Evolutionary conservation across 345 rosid genomes (phyloP), one percentile per base, ranked within the genome.

Genomic region (Corchorus olitorius): DNA sequence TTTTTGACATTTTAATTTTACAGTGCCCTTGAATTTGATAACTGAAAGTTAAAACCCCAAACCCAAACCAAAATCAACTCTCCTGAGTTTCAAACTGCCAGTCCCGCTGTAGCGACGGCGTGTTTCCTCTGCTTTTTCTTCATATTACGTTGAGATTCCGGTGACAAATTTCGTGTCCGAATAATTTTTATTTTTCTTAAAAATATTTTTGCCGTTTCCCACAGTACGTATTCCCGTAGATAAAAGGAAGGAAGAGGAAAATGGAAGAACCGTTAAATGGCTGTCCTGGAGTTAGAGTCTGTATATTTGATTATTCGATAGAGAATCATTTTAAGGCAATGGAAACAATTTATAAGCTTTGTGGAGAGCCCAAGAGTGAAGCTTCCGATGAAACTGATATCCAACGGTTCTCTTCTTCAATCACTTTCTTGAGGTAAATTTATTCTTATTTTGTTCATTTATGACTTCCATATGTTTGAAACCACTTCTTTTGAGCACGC

Each of bases 401-500:
- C 5, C 81, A 75, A 66, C 83, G 88, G 2, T 65, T 81, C n/a
- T 86, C 91, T 14, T 84, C 99, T 52, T 83, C 89, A 0, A 62
- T 91, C 56, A 86, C 88, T 55, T 91, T 96, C 83, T 81, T 90
- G 62, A 90, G 94, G 99, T 93, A 74, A 60, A 41, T 63, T 70
- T 54, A 52, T 74, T 20, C 45, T 34, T 73, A 7, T 81, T 41
- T 3, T 22, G n/a, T 70, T 22, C 60, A 34, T 74, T 50, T 50
- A 50, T 22, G 50, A 69, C 45, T 50, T 69, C 15, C 59, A 33
- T 15, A 16, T 7, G 15, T 34, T 50, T 50, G 14, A 52, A 70
- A 70, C 60, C 59, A 70, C 6, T 34, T 27, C 27, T 61, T 61
- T 34, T 5, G 6, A 34, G 43, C 65, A 27, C 2, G 43, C 0